Conservation (phyloP, 208 protist species). For the Trypanosoma melophagium region DNA sequence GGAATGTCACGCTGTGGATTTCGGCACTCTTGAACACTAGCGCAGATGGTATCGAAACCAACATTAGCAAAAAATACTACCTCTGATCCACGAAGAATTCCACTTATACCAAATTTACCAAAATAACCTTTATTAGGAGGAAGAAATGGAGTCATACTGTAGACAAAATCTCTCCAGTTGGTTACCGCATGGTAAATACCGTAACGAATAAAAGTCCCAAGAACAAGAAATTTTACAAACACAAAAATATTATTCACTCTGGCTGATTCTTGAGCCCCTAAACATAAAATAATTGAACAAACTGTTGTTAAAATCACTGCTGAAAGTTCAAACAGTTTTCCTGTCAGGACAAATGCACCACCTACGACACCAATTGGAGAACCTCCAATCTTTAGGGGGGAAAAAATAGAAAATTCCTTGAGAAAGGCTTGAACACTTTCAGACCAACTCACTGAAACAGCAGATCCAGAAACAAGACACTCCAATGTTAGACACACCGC, state of each 20-base stretch:
- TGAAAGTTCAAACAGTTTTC: slow-evolving; percentile 25
- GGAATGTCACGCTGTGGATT: slow-evolving; percentile 41
- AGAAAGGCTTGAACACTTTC: slow-evolving; percentile 21
- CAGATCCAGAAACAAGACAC: slow-evolving; percentile 38
- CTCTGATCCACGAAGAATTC: slow-evolving; percentile 35
- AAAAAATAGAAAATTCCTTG: slow-evolving; percentile 20
- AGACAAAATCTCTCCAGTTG: slow-evolving; percentile 20
- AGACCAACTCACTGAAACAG: slow-evolving; percentile 38
- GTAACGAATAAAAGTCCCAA: slow-evolving; percentile 32
- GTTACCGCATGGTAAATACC: slow-evolving; percentile 21
- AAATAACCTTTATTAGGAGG: slow-evolving; percentile 33
- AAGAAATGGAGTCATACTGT: slow-evolving; percentile 41
- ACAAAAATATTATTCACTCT: slow-evolving; percentile 38
- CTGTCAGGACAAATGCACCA: slow-evolving; percentile 18
- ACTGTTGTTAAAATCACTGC: slow-evolving; percentile 25
- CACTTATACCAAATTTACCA: slow-evolving; percentile 33
- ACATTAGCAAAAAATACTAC: slow-evolving; percentile 54
- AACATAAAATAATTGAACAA: slow-evolving; percentile 28
- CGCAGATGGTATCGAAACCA: slow-evolving; percentile 49
- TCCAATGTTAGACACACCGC: slow-evolving; percentile 43
- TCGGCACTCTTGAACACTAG: slow-evolving; percentile 36
- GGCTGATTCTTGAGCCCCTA: slow-evolving; percentile 32
- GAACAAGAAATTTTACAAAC: slow-evolving; percentile 32
- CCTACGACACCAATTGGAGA: slow-evolving; percentile 19
- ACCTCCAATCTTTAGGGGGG: slow-evolving; percentile 9